phyloP scores from a whole-genome alignment of 768 basidiomycete species.

The Cyclocybe aegerita region DNA sequence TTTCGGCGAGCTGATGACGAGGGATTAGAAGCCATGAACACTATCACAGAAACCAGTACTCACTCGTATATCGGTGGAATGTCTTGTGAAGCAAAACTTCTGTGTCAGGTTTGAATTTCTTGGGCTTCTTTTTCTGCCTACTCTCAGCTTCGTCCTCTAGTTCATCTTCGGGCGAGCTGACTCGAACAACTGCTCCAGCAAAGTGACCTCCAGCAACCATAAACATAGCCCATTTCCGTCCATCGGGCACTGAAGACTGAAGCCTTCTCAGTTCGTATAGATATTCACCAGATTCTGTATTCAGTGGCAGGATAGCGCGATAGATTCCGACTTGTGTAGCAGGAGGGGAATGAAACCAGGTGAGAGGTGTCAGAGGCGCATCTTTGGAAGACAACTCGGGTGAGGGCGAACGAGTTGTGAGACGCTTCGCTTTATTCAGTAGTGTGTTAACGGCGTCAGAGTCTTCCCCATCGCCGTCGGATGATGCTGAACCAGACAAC shows the following conservation, averaged over 20 bases:
- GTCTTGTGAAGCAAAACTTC: constrained; percentile 91
- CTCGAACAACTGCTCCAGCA: constrained; percentile 85
- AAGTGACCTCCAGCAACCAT: constrained; percentile 99
- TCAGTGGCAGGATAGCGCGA: constrained; percentile 65
- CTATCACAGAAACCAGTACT: constrained; percentile 28
- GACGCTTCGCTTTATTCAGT: constrained; percentile 56
- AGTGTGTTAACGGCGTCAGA: constrained; percentile 70
- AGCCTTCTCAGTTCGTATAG: constrained; percentile 63
- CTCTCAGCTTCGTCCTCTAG: constrained; percentile 37
- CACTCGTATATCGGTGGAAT: constrained; percentile 98
- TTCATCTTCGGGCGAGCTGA: constrained; percentile 54
- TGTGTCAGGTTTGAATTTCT: constrained; percentile 70
- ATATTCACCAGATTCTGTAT: constrained; percentile 44
- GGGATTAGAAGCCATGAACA: neutral
- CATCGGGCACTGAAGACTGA: constrained; percentile 53
- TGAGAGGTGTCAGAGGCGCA: constrained; percentile 61
- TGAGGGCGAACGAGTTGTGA: constrained; percentile 42
- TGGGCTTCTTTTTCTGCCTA: constrained; percentile 53
- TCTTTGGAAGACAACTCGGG: constrained; percentile 32
- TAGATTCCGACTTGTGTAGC: constrained; percentile 91
- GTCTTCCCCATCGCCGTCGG: constrained; percentile 53
- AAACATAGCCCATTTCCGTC: constrained; percentile 88
- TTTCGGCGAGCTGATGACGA: constrained; percentile 78
- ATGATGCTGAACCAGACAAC: constrained; percentile 88
- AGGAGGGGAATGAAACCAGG: constrained; percentile 90